Conservation (phyloP, 2,329 filamentous ascomycete genomes). For the Venturia nashicola region DNA sequence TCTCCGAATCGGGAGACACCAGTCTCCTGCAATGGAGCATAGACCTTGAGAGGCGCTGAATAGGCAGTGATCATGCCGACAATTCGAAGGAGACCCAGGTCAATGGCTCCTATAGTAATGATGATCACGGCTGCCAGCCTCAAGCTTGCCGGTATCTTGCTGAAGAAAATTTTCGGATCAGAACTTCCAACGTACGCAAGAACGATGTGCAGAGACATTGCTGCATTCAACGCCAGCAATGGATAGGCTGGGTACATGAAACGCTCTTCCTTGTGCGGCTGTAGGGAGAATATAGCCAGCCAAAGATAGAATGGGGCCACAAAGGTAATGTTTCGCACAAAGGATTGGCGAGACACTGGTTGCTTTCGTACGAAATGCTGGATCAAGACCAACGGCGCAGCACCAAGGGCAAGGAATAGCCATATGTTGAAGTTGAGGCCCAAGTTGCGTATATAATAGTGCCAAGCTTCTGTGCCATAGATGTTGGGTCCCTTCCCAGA, state of each 20-base stretch:
- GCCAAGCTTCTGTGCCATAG: constrained; percentile 93
- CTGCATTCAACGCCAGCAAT: constrained; percentile 77
- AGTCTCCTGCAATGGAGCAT: constrained; percentile 49
- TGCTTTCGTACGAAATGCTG: constrained; percentile 46
- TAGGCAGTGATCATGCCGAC: constrained; percentile 72
- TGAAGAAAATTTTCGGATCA: constrained; percentile 52
- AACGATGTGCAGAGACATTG: constrained; percentile 70
- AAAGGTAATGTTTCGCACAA: constrained; percentile 66
- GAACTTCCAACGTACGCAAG: constrained; percentile 62
- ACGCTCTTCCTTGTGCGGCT: constrained; percentile 94
- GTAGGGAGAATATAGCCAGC: constrained; percentile 79
- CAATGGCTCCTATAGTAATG: constrained; percentile 50
- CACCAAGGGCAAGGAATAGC: constrained; percentile 67
- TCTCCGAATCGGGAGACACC: constrained; percentile 49
- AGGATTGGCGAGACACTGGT: constrained; percentile 47
- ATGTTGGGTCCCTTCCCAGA: constrained; percentile 72
- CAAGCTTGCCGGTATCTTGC: constrained; percentile 61
- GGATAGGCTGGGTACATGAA: constrained; percentile 99
- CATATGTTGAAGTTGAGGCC: constrained; percentile 91
- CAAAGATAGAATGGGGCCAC: constrained; percentile 85
- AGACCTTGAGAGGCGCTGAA: constrained; percentile 63
- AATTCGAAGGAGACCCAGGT: constrained; percentile 58
- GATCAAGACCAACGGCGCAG: constrained; percentile 61
- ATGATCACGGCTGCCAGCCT: constrained; percentile 52
- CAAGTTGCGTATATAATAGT: constrained; percentile 89